Conservation (phyloP, 495 filamentous ascomycete species). For the Ramalina intermedia region DNA sequence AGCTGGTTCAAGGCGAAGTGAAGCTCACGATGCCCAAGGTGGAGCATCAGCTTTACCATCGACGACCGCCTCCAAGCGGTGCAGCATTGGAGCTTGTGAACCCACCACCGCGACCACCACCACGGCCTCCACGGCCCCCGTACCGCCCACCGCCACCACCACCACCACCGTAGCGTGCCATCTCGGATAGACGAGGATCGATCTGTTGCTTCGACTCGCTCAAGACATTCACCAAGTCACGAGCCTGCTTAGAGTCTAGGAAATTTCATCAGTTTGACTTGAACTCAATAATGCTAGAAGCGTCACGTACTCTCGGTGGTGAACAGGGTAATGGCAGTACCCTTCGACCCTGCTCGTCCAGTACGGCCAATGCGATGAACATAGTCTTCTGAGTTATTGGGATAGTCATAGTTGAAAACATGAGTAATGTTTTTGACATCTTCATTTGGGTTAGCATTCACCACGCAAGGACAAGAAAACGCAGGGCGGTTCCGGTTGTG, state of each 20-base stretch:
- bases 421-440: constrained; percentile 99
- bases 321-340: constrained; percentile 85
- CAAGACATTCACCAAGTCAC: constrained; percentile 84
- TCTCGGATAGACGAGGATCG: constrained; percentile 87
- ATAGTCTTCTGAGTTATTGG: constrained; percentile 99
- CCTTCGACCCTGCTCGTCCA: constrained; percentile 78
- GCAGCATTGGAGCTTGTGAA: constrained; percentile 51
- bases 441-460: constrained; percentile 79
- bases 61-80: constrained; percentile 45
- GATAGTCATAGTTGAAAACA: constrained; percentile 99
- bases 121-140: constrained; percentile 41
- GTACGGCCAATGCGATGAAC: constrained; percentile 95
- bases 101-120: constrained; percentile 48
- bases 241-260: constrained; percentile 84
- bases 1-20: background rate
- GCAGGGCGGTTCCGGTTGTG: constrained; percentile 41
- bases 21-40: background rate
- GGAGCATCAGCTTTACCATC: constrained; percentile 33
- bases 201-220: constrained; percentile 97
- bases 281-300: background rate
- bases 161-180: constrained; percentile 83
- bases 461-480: constrained; percentile 24
- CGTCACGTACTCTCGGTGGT: constrained; percentile 86
- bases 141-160: constrained; percentile 66
- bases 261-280: constrained; percentile 19